These are phyloP conservation scores for Drechmeria coniospora DNA, from an alignment of 2,329 filamentous ascomycete species.

Conservation along the genomic window DNA sequence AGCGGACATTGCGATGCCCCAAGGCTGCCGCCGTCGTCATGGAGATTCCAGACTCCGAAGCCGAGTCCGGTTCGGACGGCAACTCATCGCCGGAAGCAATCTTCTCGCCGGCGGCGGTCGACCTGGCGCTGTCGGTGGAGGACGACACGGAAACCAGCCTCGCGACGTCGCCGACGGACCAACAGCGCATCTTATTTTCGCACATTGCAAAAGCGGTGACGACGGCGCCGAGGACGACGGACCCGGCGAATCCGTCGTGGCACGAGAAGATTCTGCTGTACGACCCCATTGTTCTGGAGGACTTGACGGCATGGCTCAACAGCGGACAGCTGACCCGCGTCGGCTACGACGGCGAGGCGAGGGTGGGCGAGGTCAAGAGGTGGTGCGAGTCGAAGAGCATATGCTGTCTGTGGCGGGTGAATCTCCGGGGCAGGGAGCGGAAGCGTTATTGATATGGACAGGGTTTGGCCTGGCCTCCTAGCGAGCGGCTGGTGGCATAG, in stretches of 20 bases:
- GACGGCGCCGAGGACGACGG: constrained; percentile 30
- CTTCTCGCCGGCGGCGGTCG: constrained; percentile 28
- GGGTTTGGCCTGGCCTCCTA: no score
- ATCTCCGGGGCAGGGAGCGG: constrained; percentile 32
- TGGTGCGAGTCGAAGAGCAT: constrained; percentile 86
- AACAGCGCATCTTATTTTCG: constrained; percentile 30
- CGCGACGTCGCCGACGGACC: constrained; percentile 19
- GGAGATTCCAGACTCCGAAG: constrained; percentile 39
- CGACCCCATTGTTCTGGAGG: constrained; percentile 78
- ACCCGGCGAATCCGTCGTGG: constrained; percentile 50
- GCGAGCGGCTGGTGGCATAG: no score
- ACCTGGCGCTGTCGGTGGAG: constrained; percentile 27
- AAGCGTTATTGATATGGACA: constrained; percentile 24
- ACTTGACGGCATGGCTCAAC: constrained; percentile 73
- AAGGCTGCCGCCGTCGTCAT: constrained; percentile 10
- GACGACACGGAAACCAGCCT: constrained; percentile 31
- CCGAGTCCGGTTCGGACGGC: constrained; percentile 19
- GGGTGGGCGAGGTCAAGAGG: constrained; percentile 53
- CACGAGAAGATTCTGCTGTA: constrained; percentile 89
- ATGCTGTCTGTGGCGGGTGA: constrained; percentile 63
- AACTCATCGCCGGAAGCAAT: constrained; percentile 17
- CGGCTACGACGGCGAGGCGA: constrained; percentile 51
- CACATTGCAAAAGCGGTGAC: constrained; percentile 41
- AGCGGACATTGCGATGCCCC: background rate
- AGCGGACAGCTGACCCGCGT: constrained; percentile 46